Evolutionary conservation across 257 asterid genomes (phyloP).

Genomic region (Nicotiana knightiana): DNA sequence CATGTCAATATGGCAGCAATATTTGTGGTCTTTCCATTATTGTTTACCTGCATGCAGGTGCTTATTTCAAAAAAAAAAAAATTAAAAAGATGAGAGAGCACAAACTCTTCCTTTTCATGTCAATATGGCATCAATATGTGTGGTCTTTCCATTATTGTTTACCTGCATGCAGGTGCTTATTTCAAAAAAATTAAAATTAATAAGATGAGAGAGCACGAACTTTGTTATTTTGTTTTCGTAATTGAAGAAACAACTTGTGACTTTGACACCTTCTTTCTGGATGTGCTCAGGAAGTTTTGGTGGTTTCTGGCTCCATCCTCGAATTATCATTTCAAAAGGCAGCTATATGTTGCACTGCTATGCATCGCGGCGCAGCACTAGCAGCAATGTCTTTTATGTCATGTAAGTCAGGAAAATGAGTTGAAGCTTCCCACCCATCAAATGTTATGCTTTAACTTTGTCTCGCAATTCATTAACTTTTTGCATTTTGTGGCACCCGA

Average conservation of each 20-base stretch:
- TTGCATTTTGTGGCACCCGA: not conserved
- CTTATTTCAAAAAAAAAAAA: not conserved
- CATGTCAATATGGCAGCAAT: not conserved
- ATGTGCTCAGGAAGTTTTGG: slow-evolving; percentile 59
- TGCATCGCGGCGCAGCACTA: slow-evolving; percentile 93
- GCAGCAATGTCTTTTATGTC: slow-evolving; percentile 85
- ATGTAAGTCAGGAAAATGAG: slow-evolving; percentile 36
- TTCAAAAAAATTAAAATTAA: not conserved
- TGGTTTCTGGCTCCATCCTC: slow-evolving; percentile 68
- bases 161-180: not conserved
- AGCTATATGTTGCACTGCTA: slow-evolving; percentile 80
- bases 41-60: not conserved
- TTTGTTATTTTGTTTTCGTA: not conserved
- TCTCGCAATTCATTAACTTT: not conserved
- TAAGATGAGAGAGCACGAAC: not conserved
- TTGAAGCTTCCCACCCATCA: not conserved
- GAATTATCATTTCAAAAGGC: slow-evolving; percentile 86
- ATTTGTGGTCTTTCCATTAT: not conserved
- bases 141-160: not conserved
- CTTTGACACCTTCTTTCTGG: not conserved
- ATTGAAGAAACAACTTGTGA: not conserved
- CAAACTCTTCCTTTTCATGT: not conserved
- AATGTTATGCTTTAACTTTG: not conserved
- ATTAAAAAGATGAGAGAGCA: not conserved
- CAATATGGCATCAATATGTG: not conserved